These are phyloP conservation scores for Eucalyptus victrix DNA, from an alignment of 345 rosid genomes.

Conservation along the genomic window DNA sequence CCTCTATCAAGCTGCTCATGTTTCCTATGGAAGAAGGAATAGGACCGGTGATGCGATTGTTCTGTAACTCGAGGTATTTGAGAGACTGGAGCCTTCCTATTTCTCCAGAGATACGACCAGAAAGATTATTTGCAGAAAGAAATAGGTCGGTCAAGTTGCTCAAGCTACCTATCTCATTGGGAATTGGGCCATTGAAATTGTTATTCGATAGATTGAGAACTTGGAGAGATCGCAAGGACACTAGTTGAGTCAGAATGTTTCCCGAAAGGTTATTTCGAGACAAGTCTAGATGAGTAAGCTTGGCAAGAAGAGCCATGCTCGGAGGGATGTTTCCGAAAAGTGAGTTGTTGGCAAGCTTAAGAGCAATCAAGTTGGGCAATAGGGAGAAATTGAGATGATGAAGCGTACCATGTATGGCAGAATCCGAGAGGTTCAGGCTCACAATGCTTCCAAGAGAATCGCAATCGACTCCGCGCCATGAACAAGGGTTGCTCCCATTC, in stretches of 20 bases:
- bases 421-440: not conserved
- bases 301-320: not conserved
- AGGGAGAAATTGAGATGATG: not conserved
- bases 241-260: not conserved
- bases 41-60: not conserved
- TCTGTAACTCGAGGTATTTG: not conserved
- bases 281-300: not conserved
- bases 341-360: not conserved
- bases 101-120: not conserved
- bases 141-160: not conserved
- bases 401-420: not conserved
- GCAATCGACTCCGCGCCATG: constrained; percentile 3
- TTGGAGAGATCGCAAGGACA: not conserved
- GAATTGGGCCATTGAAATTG: not conserved
- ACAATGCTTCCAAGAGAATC: not conserved
- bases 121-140: not conserved
- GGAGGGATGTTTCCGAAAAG: not conserved
- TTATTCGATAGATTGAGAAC: not conserved
- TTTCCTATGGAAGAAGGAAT: not conserved
- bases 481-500: not conserved
- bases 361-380: not conserved
- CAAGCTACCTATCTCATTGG: not conserved
- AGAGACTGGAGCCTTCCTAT: not conserved
- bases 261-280: not conserved
- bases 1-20: not conserved